Percentiles rank a stretch among this genome's conserved stretches.
These are phyloP conservation scores for Nakazawaea ambrosiae DNA, from an alignment of 805 yeast genomes.

Conservation along the genomic window DNA sequence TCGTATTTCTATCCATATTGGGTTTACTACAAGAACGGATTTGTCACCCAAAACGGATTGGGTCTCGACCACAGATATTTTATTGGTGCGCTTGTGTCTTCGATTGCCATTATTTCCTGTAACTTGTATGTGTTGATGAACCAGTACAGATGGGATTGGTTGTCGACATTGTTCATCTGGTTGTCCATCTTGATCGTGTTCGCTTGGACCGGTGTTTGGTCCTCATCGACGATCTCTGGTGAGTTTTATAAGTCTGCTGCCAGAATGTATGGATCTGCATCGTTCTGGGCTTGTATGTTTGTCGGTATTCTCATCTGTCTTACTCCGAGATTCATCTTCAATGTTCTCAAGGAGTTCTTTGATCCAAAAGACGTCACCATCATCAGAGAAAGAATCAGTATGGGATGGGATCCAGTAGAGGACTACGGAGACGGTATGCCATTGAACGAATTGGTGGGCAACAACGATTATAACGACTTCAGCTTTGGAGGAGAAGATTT, in stretches of 20 bases:
- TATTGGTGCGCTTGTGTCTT: slow-evolving; percentile 58
- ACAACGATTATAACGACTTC: slow-evolving; percentile 11
- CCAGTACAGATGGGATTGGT: slow-evolving; percentile 76
- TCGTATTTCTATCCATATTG: slow-evolving; percentile 65
- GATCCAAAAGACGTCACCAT: slow-evolving; percentile 67
- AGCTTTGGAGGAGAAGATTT: slow-evolving; percentile 10
- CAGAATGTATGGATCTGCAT: slow-evolving; percentile 50
- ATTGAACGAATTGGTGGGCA: slow-evolving; percentile 8
- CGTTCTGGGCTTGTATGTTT: slow-evolving; percentile 61
- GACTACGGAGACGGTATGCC: slow-evolving; percentile 9
- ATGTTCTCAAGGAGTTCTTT: slow-evolving; percentile 43
- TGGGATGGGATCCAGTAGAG: slow-evolving; percentile 30
- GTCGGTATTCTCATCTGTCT: slow-evolving; percentile 51
- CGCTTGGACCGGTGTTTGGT: slow-evolving; percentile 81
- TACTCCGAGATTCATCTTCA: slow-evolving; percentile 60
- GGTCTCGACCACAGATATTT: slow-evolving; percentile 61
- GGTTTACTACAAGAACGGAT: slow-evolving; percentile 37
- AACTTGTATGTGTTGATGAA: slow-evolving; percentile 59
- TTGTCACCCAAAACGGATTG: slow-evolving; percentile 40
- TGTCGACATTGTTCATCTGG: slow-evolving; percentile 43
- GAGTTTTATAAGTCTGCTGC: slow-evolving; percentile 63
- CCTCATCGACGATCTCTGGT: slow-evolving; percentile 40
- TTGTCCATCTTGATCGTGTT: slow-evolving; percentile 53
- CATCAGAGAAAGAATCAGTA: slow-evolving; percentile 59
- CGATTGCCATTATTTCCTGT: slow-evolving; percentile 57